Evolutionary conservation across 2,329 filamentous ascomycete species (phyloP), one percentile per base, ranked within the genome.

Genomic region (Phaeophleospora eucalypticola): DNA sequence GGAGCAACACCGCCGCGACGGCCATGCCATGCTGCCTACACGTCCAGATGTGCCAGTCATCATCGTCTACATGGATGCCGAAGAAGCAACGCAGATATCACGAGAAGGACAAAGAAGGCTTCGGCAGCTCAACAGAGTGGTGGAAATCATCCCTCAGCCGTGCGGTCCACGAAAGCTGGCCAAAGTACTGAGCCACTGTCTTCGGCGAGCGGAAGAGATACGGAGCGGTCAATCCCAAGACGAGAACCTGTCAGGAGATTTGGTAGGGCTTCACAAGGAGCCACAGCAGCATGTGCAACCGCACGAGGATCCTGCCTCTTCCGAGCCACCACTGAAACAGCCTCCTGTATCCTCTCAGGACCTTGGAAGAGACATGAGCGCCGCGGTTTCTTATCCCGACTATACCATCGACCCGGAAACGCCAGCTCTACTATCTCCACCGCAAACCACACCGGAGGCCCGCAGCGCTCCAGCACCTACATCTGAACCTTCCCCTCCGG

Each of bases 161-260:
- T 67, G 67, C 37, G 69, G 69, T 4, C 68, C 69, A 4, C 60
- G 64, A 42, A 71, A 70, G 51, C 61, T 72, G 17, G 65, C 65
- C 4, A 64, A 61, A 40, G 65, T 64, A 2, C 52, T 70, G 9
- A 49, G 55, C 9, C 53, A 60, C n/a, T 66, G 65, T 35, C 43
- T 68, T 2, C 52, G 57, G 21, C 52, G 54, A 44, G 47, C 44
- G 19, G 59, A 53, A 41, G 52, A 51, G 4, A 18, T 47, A n/a
- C 34, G 19, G 4, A 42, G 29, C 16, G 15, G 14, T 17, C 40
- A 29, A 12, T n/a, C n/a, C n/a, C n/a, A n/a, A n/a, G n/a, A n/a
- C n/a, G n/a, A n/a, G n/a, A n/a, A n/a, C n/a, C n/a, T n/a, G n/a
- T n/a, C n/a, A n/a, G n/a, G n/a, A n/a, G n/a, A n/a, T n/a, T 12